A percentile compares a stretch with the other conserved stretches of the same genome.
Evolutionary conservation across 352 stramenopile species (phyloP).

Genomic region (Phytophthora crassamura): DNA sequence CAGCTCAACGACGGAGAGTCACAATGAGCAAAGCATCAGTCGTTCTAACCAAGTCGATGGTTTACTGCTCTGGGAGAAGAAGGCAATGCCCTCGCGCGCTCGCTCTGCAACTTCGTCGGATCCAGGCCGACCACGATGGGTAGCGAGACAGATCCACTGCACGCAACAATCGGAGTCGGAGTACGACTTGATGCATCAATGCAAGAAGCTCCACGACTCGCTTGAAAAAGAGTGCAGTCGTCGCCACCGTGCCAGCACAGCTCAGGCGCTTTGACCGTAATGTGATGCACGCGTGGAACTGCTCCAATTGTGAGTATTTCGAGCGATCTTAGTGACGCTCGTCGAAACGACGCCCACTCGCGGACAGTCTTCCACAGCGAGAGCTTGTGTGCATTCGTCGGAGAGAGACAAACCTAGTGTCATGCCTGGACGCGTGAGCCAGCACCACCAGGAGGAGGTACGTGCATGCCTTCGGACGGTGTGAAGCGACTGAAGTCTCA

Average conservation of each 20-base stretch:
- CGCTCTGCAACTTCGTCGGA: slow-evolving; percentile 4
- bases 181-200: slow-evolving; percentile 30
- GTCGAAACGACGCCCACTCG: slow-evolving; percentile 22
- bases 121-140: slow-evolving; percentile 17
- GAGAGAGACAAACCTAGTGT: not conserved
- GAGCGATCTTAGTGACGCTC: slow-evolving; percentile 20
- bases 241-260: slow-evolving; percentile 5
- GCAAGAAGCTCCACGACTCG: slow-evolving; percentile 27
- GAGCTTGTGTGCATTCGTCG: no score
- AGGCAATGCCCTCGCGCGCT: slow-evolving; percentile 9
- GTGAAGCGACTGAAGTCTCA: slow-evolving; percentile 10
- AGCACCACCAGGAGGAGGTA: slow-evolving; percentile 78
- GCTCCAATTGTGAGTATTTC: slow-evolving; percentile 5
- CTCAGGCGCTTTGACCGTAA: not conserved
- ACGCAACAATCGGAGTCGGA: slow-evolving; percentile 26
- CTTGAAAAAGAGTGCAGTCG: slow-evolving; percentile 24
- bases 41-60: slow-evolving; percentile 10
- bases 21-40: not conserved
- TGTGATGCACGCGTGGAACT: slow-evolving; percentile 19
- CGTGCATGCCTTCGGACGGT: not conserved
- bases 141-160: slow-evolving; percentile 29
- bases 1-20: slow-evolving; percentile 2
- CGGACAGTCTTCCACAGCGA: no score
- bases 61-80: slow-evolving; percentile 38
- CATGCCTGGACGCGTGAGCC: slow-evolving; percentile 42